Percentiles rank a stretch among this genome's conserved stretches.
phyloP scores from a whole-genome alignment of 2,329 filamentous ascomycete genomes.

The Trichoderma koningiopsis region DNA sequence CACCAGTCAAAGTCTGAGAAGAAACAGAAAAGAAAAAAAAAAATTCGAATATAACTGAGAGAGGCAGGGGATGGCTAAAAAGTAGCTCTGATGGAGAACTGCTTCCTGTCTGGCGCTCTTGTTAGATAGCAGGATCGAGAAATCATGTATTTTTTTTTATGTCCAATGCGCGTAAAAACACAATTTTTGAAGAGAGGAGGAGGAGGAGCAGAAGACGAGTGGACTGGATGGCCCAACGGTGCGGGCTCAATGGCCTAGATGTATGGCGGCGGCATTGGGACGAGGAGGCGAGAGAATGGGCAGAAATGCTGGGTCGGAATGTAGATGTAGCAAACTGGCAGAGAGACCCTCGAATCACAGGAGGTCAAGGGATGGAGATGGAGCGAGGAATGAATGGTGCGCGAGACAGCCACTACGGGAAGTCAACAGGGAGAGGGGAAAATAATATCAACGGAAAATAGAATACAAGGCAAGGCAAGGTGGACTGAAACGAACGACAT shows the following conservation, averaged over 20 bases:
- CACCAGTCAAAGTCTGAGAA: neutral
- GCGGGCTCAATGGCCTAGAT: conserved; percentile 22
- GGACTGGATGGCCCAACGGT: neutral
- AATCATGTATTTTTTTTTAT: neutral
- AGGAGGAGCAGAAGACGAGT: neutral
- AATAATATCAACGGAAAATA: neutral
- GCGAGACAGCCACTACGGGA: conserved; percentile 38
- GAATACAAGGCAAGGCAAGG: neutral
- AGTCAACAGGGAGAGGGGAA: conserved; percentile 17
- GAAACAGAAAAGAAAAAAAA: neutral
- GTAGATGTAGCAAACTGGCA: conserved; percentile 23
- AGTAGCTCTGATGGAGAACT: neutral
- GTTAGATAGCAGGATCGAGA: neutral
- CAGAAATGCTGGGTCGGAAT: conserved; percentile 26
- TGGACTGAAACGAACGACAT: neutral
- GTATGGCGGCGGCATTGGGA: conserved; percentile 16
- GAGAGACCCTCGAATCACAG: conserved; percentile 29
- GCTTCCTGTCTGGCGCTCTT: neutral
- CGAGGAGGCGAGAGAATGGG: conserved; percentile 18
- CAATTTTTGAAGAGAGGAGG: neutral
- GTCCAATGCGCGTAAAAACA: neutral
- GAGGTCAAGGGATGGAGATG: conserved; percentile 35
- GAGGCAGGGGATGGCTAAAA: neutral
- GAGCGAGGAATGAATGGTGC: conserved; percentile 44
- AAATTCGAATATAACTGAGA: neutral